Percentiles rank a stretch among this genome's conserved stretches.
phyloP scores from a whole-genome alignment of 352 stramenopile species.

The Phytophthora foliorum region DNA sequence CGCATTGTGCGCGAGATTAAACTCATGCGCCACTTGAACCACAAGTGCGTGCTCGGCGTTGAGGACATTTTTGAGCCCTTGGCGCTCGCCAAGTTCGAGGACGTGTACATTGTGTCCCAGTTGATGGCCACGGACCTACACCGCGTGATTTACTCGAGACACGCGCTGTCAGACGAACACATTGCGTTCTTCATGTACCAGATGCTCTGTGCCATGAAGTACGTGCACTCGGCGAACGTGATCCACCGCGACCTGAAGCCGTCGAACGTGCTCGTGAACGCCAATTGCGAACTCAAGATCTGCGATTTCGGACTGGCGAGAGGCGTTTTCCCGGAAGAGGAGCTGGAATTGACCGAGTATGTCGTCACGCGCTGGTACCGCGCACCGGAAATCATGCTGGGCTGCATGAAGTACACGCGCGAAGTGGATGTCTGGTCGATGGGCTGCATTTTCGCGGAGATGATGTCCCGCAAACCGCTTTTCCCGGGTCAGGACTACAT shows the following conservation, averaged over 20 bases:
- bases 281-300: conserved; percentile 93
- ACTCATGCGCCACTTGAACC: conserved; percentile 91
- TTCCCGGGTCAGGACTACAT: conserved; percentile 97
- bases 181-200: conserved; percentile 94
- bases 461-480: conserved; percentile 97
- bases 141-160: conserved; percentile 91
- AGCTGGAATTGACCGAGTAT: conserved; percentile 84
- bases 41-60: conserved; percentile 91
- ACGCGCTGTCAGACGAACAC: conserved; percentile 87
- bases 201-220: conserved; percentile 93
- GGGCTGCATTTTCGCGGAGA: conserved; percentile 99
- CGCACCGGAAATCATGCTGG: conserved; percentile 86
- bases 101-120: conserved; percentile 93
- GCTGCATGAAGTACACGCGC: conserved; percentile 89
- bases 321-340: conserved; percentile 85
- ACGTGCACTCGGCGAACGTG: conserved; percentile 94
- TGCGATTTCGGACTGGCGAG: conserved; percentile 90
- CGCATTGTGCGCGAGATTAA: conserved; percentile 98
- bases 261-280: conserved; percentile 97
- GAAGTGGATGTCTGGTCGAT: conserved; percentile 96
- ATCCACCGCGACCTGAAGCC: conserved; percentile 98
- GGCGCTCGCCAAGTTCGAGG: conserved; percentile 79
- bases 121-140: conserved; percentile 93
- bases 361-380: conserved; percentile 95
- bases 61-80: conserved; percentile 80